A percentile compares a stretch with the other conserved stretches of the same genome.
phyloP scores from a whole-genome alignment of 2,329 filamentous ascomycete species.

The Verticillium albo-atrum region DNA sequence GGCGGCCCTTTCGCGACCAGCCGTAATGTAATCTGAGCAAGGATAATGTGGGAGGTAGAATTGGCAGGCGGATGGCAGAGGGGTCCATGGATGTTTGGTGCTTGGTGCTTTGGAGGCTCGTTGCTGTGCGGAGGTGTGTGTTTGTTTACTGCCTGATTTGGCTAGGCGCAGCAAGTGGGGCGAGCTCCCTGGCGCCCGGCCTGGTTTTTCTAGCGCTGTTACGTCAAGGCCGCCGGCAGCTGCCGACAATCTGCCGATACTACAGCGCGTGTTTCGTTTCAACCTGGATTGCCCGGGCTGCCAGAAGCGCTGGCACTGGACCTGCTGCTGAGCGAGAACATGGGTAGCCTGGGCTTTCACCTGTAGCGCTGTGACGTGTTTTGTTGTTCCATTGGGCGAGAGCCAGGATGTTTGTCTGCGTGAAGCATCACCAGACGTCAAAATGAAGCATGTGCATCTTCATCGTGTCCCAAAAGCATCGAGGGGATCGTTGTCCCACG shows the following conservation, averaged over 20 bases:
- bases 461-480: neutral
- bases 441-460: neutral
- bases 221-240: neutral
- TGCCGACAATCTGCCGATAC: neutral
- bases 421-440: neutral
- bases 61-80: neutral
- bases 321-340: neutral
- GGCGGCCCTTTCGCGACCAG: slow-evolving; percentile 1
- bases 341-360: neutral
- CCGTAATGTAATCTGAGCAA: slow-evolving; percentile 1
- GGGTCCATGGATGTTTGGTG: slow-evolving; percentile 1
- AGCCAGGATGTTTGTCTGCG: neutral
- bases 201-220: neutral
- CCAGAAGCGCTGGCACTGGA: too few relatives aligned
- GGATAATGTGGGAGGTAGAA: neutral
- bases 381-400: neutral
- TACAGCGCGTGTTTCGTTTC: neutral
- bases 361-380: neutral
- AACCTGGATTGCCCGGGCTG: neutral
- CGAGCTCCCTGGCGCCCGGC: neutral
- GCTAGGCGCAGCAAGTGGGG: neutral
- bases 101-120: neutral
- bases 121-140: slow-evolving; percentile 1
- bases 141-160: slow-evolving; percentile 4
- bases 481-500: neutral